phyloP scores from a whole-genome alignment of 768 basidiomycete species.

The Serendipita sp. region DNA sequence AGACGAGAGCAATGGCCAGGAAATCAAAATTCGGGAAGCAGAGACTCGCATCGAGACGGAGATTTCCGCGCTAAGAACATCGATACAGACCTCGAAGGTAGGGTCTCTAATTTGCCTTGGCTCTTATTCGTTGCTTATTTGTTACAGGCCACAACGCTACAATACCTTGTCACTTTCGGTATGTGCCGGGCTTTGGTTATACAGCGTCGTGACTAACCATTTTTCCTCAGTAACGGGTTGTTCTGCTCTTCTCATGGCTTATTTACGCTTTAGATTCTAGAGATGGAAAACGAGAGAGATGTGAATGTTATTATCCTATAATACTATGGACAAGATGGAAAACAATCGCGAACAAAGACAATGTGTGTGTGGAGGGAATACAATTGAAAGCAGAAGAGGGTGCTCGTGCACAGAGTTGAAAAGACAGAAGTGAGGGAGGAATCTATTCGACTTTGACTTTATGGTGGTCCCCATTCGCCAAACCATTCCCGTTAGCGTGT shows the following conservation, averaged over 20 bases:
- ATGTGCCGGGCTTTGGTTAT: slow-evolving; percentile 18
- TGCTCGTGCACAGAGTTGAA: no score
- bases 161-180: slow-evolving; percentile 82
- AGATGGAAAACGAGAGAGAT: not conserved
- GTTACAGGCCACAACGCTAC: slow-evolving; percentile 60
- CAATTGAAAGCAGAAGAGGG: not conserved
- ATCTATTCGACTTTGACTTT: not conserved
- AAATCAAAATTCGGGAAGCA: slow-evolving; percentile 93
- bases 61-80: slow-evolving; percentile 70
- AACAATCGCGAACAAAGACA: not conserved
- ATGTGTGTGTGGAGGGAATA: not conserved
- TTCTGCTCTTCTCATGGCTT: slow-evolving; percentile 76
- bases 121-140: not conserved
- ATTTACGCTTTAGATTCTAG: slow-evolving; percentile 46
- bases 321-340: not conserved
- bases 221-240: slow-evolving; percentile 58
- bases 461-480: not conserved
- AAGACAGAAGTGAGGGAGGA: not conserved
- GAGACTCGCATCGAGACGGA: slow-evolving; percentile 95
- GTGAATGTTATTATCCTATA: slow-evolving; percentile 3
- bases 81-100: slow-evolving; percentile 76
- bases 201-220: not conserved
- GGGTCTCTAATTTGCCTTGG: slow-evolving; percentile 11
- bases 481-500: not conserved
- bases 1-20: slow-evolving; percentile 82